Percentiles rank a stretch among this genome's conserved stretches.
phyloP scores from a whole-genome alignment of 768 basidiomycete genomes.

The Podaxis pistillaris region DNA sequence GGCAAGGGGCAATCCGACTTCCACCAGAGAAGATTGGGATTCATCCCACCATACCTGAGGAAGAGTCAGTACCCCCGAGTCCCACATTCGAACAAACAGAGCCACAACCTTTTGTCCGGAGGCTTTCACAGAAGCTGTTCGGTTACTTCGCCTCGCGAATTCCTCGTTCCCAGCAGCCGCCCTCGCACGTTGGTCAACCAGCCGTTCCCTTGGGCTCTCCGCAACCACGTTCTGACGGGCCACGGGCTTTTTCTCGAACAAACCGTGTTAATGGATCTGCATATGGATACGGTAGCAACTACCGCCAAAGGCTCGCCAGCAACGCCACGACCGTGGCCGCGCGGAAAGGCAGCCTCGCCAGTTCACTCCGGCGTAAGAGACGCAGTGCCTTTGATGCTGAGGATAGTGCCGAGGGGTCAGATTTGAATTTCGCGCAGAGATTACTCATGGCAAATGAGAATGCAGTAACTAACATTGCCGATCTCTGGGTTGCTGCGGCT shows the following conservation, averaged over 20 bases:
- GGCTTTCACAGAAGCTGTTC: slow-evolving; percentile 55
- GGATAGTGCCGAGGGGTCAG: slow-evolving; percentile 35
- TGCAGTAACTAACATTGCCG: slow-evolving; percentile 91
- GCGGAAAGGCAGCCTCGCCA: slow-evolving; percentile 55
- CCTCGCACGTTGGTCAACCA: slow-evolving; percentile 33
- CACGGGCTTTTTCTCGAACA: slow-evolving; percentile 51
- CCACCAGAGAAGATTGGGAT: slow-evolving; percentile 66
- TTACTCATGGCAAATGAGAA: slow-evolving; percentile 92
- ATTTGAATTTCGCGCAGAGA: slow-evolving; percentile 86
- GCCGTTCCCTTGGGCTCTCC: slow-evolving; percentile 46
- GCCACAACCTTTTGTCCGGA: slow-evolving; percentile 37
- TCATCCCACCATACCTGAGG: slow-evolving; percentile 63
- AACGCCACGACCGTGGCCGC: slow-evolving; percentile 39
- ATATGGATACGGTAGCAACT: slow-evolving; percentile 68
- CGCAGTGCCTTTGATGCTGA: slow-evolving; percentile 49
- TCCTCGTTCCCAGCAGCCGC: slow-evolving; percentile 34
- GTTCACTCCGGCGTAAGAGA: slow-evolving; percentile 49
- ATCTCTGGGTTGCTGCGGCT: slow-evolving; percentile 96
- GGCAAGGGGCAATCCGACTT: slow-evolving; percentile 82
- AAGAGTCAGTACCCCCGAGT: slow-evolving; percentile 47
- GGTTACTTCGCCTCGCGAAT: slow-evolving; percentile 57
- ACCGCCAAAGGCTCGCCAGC: slow-evolving; percentile 55
- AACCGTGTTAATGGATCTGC: slow-evolving; percentile 73
- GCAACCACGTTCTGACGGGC: slow-evolving; percentile 39
- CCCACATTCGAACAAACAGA: slow-evolving; percentile 46